Evolutionary conservation across 345 rosid species (phyloP).

Genomic region (Eucalyptus viminalis): DNA sequence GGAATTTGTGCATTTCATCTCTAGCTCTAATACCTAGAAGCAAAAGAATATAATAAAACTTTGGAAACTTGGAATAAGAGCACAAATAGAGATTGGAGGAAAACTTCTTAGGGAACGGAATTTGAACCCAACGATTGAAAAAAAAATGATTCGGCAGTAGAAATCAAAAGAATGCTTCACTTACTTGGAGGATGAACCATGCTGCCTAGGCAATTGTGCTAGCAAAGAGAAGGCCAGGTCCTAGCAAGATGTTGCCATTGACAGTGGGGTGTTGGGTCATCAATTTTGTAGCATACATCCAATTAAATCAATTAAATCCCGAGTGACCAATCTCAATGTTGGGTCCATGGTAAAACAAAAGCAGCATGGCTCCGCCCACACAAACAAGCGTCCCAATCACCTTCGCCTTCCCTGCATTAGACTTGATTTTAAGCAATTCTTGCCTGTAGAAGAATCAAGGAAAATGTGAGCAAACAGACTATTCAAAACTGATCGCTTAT

Average conservation of each 20-base stretch:
- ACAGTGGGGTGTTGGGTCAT: not conserved
- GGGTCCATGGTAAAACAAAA: conserved; percentile 76
- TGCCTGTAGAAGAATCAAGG: not conserved
- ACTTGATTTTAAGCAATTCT: not conserved
- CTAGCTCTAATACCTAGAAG: too few relatives aligned
- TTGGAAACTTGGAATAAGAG: too few relatives aligned
- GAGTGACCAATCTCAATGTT: conserved; percentile 35
- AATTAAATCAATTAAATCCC: conserved; percentile 33
- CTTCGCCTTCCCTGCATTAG: conserved; percentile 22
- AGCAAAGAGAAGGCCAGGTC: conserved; percentile 43
- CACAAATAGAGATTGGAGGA: too few relatives aligned
- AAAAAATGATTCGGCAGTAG: not conserved
- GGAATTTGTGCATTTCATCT: too few relatives aligned
- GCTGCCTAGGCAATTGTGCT: conserved; percentile 41
- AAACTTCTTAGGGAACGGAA: too few relatives aligned
- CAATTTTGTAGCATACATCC: conserved; percentile 27
- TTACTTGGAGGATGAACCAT: conserved; percentile 60
- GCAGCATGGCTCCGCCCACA: conserved; percentile 77
- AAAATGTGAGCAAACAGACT: too few relatives aligned
- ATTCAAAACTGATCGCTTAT: too few relatives aligned
- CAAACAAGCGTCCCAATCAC: conserved; percentile 58
- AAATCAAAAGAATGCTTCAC: conserved; percentile 1
- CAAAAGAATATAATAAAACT: too few relatives aligned
- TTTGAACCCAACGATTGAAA: not conserved
- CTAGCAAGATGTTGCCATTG: conserved; percentile 36